Conservation (phyloP, 352 stramenopile species). For the Phytophthora megakarya region DNA sequence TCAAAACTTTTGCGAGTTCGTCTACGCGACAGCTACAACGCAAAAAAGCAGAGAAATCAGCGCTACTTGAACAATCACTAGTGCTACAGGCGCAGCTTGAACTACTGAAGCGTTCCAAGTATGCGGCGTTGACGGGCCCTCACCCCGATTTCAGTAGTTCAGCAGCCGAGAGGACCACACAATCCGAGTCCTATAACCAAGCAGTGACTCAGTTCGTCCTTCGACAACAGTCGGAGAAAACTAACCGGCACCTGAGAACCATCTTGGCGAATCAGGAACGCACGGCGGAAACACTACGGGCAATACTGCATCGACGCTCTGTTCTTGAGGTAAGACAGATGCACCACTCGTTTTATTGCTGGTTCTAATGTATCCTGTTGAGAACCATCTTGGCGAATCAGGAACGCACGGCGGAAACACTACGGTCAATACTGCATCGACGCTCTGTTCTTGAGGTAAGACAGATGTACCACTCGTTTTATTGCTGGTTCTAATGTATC, state of each 20-base stretch:
- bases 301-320: slow-evolving; percentile 3
- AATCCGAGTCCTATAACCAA: slow-evolving; percentile 8
- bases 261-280: slow-evolving; percentile 21
- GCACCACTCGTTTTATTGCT: not conserved
- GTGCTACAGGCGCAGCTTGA: slow-evolving; percentile 16
- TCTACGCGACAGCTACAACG: slow-evolving; percentile 26
- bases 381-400: slow-evolving; percentile 22
- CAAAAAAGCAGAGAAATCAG: slow-evolving; percentile 16
- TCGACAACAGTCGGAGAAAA: slow-evolving; percentile 25
- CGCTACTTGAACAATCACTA: slow-evolving; percentile 11
- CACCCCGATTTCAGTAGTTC: not conserved
- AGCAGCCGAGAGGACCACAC: not conserved
- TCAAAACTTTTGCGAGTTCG: slow-evolving; percentile 28
- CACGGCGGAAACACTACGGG: slow-evolving; percentile 5
- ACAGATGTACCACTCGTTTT: no score
- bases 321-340: slow-evolving; percentile 4
- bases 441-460: slow-evolving; percentile 10
- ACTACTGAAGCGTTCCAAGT: slow-evolving; percentile 13
- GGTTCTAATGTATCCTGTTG: no score
- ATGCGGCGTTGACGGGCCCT: not conserved
- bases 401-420: not conserved
- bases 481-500: not conserved
- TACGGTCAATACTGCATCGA: slow-evolving; percentile 11
- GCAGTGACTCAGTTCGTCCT: slow-evolving; percentile 12
- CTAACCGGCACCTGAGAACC: slow-evolving; percentile 15